Evolutionary conservation across 202 grass and related monocot species (phyloP).

Genomic region (Schoenoplectus tabernaemontani): DNA sequence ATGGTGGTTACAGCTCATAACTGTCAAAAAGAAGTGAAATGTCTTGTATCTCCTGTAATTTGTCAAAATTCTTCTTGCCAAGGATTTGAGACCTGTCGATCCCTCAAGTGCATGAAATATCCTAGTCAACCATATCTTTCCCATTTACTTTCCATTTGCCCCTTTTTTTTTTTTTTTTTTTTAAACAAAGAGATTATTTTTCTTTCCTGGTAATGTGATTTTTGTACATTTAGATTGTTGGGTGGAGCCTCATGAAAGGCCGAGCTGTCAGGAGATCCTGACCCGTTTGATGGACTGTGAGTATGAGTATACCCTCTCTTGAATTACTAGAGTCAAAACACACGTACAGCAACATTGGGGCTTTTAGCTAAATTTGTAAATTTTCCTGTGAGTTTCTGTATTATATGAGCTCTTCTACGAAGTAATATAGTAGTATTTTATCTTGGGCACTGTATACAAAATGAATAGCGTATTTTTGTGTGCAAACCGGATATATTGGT

Average conservation of each 20-base stretch:
- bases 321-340: slow-evolving; percentile 26
- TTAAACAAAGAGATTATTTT: too few species aligned
- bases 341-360: background rate
- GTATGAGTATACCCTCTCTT: slow-evolving; percentile 67
- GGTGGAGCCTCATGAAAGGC: slow-evolving; percentile 76
- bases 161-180: background rate
- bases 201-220: too few species aligned
- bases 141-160: background rate
- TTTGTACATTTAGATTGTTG: slow-evolving; percentile 99
- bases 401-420: background rate
- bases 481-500: background rate
- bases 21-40: background rate
- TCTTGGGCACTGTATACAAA: background rate
- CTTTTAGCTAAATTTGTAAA: slow-evolving; percentile 15
- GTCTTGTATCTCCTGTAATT: background rate
- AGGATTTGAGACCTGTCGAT: background rate
- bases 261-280: slow-evolving; percentile 89
- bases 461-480: background rate
- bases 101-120: background rate
- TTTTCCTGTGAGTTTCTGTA: slow-evolving; percentile 10
- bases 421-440: slow-evolving; percentile 11
- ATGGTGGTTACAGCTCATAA: background rate
- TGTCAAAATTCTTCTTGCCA: background rate
- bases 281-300: slow-evolving; percentile 88
- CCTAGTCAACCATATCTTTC: background rate